Evolutionary conservation across 1,284 basidiomycete genomes (phyloP).

Genomic region (Ustilago shanxiensis): DNA sequence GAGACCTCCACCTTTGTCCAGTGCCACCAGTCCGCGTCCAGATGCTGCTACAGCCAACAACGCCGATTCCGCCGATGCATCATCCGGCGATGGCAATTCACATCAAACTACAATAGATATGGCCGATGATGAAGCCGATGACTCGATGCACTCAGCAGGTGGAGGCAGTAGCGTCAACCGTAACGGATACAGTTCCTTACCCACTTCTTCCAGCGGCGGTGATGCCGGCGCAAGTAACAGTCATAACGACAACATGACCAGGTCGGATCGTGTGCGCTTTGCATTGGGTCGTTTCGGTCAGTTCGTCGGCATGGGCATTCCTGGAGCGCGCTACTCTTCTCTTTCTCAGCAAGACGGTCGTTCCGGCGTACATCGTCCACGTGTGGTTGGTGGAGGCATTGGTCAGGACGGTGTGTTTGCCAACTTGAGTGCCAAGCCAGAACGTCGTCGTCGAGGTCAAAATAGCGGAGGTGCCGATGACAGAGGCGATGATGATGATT

Average conservation of each 20-base stretch:
- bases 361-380: slow-evolving; percentile 30
- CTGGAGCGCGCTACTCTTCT: slow-evolving; percentile 63
- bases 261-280: slow-evolving; percentile 53
- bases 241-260: slow-evolving; percentile 25
- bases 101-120: slow-evolving; percentile 44
- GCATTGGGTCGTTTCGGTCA: slow-evolving; percentile 63
- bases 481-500: slow-evolving; percentile 76
- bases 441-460: slow-evolving; percentile 67
- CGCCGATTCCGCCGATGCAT: neutral
- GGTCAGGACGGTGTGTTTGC: slow-evolving; percentile 96
- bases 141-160: slow-evolving; percentile 20
- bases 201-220: slow-evolving; percentile 21
- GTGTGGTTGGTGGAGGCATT: slow-evolving; percentile 77
- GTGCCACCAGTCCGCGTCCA: slow-evolving; percentile 20
- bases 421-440: slow-evolving; percentile 92
- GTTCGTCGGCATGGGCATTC: slow-evolving; percentile 67
- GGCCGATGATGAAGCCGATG: slow-evolving; percentile 30
- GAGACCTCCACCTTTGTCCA: slow-evolving; percentile 30
- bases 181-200: slow-evolving; percentile 39
- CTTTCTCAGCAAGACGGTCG: slow-evolving; percentile 36
- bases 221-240: slow-evolving; percentile 4
- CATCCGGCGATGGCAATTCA: neutral
- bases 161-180: slow-evolving; percentile 17
- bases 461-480: slow-evolving; percentile 64
- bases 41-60: slow-evolving; percentile 4